Percentiles rank a stretch among this genome's conserved stretches.
phyloP scores from a whole-genome alignment of 78 protist species.

The Diacronema lutheri region DNA sequence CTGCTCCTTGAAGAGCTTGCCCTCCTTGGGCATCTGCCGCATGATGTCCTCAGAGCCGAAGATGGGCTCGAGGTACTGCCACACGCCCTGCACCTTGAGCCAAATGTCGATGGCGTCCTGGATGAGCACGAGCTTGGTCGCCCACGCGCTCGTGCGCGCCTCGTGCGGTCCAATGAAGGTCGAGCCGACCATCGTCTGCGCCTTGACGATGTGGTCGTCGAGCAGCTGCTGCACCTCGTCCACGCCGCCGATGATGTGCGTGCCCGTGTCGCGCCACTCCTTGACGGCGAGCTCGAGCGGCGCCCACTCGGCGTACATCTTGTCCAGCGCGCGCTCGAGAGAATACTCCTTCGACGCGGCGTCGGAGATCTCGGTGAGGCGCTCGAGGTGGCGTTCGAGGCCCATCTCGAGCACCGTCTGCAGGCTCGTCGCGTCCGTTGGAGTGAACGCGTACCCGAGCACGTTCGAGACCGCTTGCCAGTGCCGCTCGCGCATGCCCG shows the following conservation, averaged over 20 bases:
- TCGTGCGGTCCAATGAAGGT: conserved; percentile 53
- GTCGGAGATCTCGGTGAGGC: conserved; percentile 29
- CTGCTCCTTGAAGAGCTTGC: conserved; percentile 46
- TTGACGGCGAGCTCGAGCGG: conserved; percentile 3
- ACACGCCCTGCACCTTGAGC: conserved; percentile 56
- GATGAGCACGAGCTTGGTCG: conserved; percentile 14
- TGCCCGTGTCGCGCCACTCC: conserved; percentile 57
- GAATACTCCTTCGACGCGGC: conserved; percentile 49
- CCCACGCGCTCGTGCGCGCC: conserved; percentile 47
- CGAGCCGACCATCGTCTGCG: conserved; percentile 68
- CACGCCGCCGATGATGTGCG: conserved; percentile 39
- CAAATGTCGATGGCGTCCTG: conserved; percentile 63
- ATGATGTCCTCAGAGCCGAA: conserved; percentile 69
- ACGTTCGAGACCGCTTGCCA: conserved; percentile 44
- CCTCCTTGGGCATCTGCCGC: conserved; percentile 69
- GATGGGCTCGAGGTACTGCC: conserved; percentile 79
- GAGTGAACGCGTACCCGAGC: conserved; percentile 24
- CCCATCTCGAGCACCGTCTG: background rate
- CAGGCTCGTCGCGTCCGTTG: conserved; percentile 22
- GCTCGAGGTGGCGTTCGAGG: conserved; percentile 17
- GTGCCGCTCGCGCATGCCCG: conserved; percentile 63
- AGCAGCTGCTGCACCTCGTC: conserved; percentile 66
- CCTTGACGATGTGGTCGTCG: conserved; percentile 77
- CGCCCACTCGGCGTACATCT: conserved; percentile 59
- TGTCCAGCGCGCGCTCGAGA: conserved; percentile 50